Evolutionary conservation across 2,329 filamentous ascomycete genomes (phyloP), one percentile per base, ranked within the genome.

Genomic region (Ascochyta koolunga): DNA sequence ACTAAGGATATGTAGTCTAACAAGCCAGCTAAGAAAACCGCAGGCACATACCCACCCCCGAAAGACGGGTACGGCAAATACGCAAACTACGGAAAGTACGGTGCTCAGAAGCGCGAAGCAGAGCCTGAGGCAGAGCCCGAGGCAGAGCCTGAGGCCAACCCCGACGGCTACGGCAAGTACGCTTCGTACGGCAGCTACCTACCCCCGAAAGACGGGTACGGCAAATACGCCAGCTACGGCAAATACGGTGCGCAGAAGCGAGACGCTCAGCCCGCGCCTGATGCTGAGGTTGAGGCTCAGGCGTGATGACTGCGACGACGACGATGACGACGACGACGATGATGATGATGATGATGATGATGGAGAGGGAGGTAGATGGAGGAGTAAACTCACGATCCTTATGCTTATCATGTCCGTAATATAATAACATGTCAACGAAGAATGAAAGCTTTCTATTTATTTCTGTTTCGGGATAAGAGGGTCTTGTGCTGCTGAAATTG

Each of bases 61-160:
- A 51, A 51, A 11, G 60, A 50, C 5, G 56, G 56, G 6, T 66
- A 67, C 27, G 59, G 58, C 4, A 33, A 37, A 8, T 66, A 66
- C n/a, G 58, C 53, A 7, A 18, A 15, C 18, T 65, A 65, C 42
- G 61, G 54, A 3, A 46, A 54, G 6, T 63, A 61, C 46, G n/a
- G n/a, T n/a, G n/a, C n/a, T n/a, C n/a, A n/a, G n/a, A n/a, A 21
- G 35, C 6, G 49, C 33, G 1, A n/a, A 18, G 15, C 48, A 54
- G 38, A 25, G 50, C 0, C n/a, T n/a, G 50, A 54, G 7, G 44
- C 50, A 1, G 50, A 40, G 31, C 42, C 48, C 2, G 48, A 52
- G 42, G 27, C 48, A 3, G 33, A 29, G 1, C 27, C 46, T 6
- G 38, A n/a, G n/a, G n/a, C n/a, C n/a, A n/a, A n/a, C n/a, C n/a